phyloP scores from a whole-genome alignment of 2,329 filamentous ascomycete species.

The Fusarium humuli region DNA sequence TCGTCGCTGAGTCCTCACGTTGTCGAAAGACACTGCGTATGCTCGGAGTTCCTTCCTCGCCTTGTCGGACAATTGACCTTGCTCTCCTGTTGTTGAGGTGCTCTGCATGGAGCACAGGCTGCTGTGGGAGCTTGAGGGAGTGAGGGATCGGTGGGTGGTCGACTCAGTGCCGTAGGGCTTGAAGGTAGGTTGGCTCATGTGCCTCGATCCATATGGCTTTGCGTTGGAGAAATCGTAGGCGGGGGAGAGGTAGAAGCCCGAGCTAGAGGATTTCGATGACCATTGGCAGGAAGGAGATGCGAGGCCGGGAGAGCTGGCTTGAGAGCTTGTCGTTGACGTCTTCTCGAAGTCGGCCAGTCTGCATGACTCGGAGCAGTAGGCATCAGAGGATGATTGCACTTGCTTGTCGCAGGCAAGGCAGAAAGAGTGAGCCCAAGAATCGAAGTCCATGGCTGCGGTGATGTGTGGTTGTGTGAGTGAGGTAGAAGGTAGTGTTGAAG shows the following conservation, averaged over 20 bases:
- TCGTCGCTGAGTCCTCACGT: slow-evolving; percentile 72
- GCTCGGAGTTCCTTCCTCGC: slow-evolving; percentile 82
- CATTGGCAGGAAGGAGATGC: slow-evolving; percentile 64
- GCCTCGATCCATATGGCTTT: slow-evolving; percentile 67
- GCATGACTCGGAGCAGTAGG: slow-evolving; percentile 94
- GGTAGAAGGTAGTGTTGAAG: slow-evolving; percentile 13
- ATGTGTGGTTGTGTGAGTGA: slow-evolving; percentile 22
- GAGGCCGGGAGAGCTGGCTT: slow-evolving; percentile 68
- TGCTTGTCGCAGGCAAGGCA: slow-evolving; percentile 91
- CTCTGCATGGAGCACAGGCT: slow-evolving; percentile 85
- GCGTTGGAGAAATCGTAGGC: slow-evolving; percentile 79
- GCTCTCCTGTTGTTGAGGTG: slow-evolving; percentile 65
- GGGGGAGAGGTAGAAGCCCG: slow-evolving; percentile 76
- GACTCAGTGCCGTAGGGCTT: slow-evolving; percentile 41
- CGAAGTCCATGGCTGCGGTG: slow-evolving; percentile 63
- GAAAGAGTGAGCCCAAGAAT: slow-evolving; percentile 87
- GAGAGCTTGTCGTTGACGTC: slow-evolving; percentile 68
- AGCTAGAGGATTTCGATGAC: slow-evolving; percentile 51
- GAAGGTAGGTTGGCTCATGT: slow-evolving; percentile 50
- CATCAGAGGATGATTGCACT: slow-evolving; percentile 78
- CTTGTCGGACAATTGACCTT: slow-evolving; percentile 75
- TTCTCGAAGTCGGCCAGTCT: slow-evolving; percentile 88
- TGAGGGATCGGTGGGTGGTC: slow-evolving; percentile 59
- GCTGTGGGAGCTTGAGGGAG: slow-evolving; percentile 83
- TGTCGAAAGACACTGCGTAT: slow-evolving; percentile 91